A percentile compares a stretch with the other conserved stretches of the same genome.
Conservation (phyloP, 1,284 basidiomycete species). For the Tilletia horrida region DNA sequence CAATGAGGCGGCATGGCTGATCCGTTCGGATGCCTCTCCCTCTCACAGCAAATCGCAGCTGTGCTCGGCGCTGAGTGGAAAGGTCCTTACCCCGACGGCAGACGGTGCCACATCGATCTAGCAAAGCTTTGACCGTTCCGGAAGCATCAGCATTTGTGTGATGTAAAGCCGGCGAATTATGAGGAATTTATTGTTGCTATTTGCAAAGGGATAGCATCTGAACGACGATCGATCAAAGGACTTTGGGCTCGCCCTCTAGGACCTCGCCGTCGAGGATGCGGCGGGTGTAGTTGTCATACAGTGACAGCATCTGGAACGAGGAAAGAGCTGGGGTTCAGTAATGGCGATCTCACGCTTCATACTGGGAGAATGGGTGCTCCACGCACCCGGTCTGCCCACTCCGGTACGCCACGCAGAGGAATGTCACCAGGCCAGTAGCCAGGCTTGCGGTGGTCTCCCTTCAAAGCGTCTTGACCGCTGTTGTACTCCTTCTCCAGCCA, state of each 20-base stretch:
- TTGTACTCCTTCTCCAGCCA: neutral
- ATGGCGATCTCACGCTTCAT: neutral
- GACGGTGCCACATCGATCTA: neutral
- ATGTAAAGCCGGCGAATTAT: no score
- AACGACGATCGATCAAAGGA: no score
- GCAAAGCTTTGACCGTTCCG: neutral
- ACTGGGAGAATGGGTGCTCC: neutral
- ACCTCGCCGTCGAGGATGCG: neutral
- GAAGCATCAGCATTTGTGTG: no score
- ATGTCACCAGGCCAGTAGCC: conserved; percentile 1
- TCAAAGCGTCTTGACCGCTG: neutral
- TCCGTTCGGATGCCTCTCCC: no score
- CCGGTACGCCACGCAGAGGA: neutral
- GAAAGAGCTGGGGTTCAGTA: neutral
- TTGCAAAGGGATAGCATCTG: no score
- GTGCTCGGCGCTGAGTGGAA: conserved; percentile 34
- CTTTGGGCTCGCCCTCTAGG: neutral
- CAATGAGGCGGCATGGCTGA: no score
- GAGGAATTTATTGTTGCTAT: no score
- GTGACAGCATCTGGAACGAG: neutral
- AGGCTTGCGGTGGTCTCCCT: neutral
- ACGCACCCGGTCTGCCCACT: conserved; percentile 12
- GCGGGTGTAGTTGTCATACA: conserved; percentile 16
- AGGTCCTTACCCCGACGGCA: conserved; percentile 36
- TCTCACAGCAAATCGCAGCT: conserved; percentile 36